Base-by-base conservation (phyloP, 2,329 filamentous ascomycete genomes). In the Endoconidiophora laricicola region DNA sequence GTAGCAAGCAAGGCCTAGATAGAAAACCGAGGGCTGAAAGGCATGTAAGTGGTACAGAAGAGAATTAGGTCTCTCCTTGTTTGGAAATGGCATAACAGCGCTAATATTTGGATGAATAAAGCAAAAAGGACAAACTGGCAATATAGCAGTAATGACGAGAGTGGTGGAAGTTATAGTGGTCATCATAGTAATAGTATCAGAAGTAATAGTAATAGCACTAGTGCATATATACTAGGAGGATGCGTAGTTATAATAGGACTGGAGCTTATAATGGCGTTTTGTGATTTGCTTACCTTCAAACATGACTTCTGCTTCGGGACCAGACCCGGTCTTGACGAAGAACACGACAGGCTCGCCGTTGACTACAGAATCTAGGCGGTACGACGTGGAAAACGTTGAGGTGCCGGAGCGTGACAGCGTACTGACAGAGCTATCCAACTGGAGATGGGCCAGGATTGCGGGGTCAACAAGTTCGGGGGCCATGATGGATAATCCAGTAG, bases 281-380 rank as follows among this genome's bases (percentile, higher is more conserved):
- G 26, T 33, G 26, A 33, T 33, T 33, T 33, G 26, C 43, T 55
- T 52, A 79, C 79, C 82, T 63, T 69, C 66, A 59, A 88, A 87
- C 83, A 88, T 88, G 36, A 71, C 56, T 44, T 75, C 72, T 0
- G 81, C 73, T 16, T 74, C 71, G 2, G 65, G 60, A 0, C 79
- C 81, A 3, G 62, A 64, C 0, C 78, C 80, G 0, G 73, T 84
- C 64, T 90, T 88, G 63, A 88, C 74, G 61, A 88, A 90, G 58
- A 74, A 87, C 18, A 68, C 65, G 55, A 66, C 68, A 1, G 69
- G 65, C 41, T 65, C 65, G 26, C 73, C 76, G 57, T 76, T 65
- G 14, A 62, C 56, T 2, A 66, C 62, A 2, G 65, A 62, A 12
- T 65, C 65, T 48, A 73, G 58, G 60, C 79, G 83, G 52, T 73